Base-by-base conservation (phyloP, 768 basidiomycete genomes). In the Pleurotus cornucopiae region DNA sequence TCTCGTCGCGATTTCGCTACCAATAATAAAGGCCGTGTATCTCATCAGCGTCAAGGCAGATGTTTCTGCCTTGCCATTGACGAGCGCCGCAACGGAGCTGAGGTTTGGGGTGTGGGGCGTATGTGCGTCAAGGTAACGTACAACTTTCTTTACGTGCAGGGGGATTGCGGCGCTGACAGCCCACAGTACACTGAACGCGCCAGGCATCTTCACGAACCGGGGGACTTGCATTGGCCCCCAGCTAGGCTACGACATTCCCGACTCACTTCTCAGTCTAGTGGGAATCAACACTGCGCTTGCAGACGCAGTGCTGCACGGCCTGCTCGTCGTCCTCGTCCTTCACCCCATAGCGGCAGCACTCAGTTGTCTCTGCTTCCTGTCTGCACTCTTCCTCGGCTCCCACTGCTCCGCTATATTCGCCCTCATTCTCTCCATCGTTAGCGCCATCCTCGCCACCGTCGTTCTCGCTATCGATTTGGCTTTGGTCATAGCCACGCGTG, bases 81-180 rank as follows among this genome's bases (percentile, higher is more conserved):
- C 85, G 9, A 75, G 76, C 58, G 68, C 83, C 11, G 83, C 84
- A 25, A 85, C 83, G 3, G 73, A 77, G 61, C 68, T 91, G 7
- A 77, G 82, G 37, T 87, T 92, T 58, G 92, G 92, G 3, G 85
- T 92, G 4, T 93, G 91, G 87, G 92, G 92, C 0, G 76, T 86
- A 37, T 94, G 92, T 69, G 84, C 84, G 1, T 69, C 69, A n/a
- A 81, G 76, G 83, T 78, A 55, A 56, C 65, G 58, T 12, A 49
- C 20, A 13, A 21, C 2, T 21, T 12, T 16, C 43, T 57, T 55
- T 14, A 40, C 14, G 30, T 6, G 12, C 34, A 21, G 13, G 16
- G 16, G 14, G 38, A 18, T 41, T 41, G 52, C 54, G n/a, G 25
- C 4, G 18, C 38, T 25, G 23, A 20, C 54, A 20, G 5, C 51